phyloP scores from a whole-genome alignment of 129 eudicot species.

The Saussurea involucrata region DNA sequence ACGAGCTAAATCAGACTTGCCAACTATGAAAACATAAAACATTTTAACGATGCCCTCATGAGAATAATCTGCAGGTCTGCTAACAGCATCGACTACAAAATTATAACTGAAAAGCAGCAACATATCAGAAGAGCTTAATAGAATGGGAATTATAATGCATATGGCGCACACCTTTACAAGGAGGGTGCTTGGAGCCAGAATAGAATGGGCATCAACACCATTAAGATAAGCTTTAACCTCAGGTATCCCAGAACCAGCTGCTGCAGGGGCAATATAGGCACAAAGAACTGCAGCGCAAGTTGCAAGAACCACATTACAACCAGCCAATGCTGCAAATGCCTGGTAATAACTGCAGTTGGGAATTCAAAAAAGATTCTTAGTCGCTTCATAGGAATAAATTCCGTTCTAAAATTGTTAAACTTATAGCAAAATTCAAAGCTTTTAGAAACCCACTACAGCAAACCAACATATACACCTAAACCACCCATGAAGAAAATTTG shows the following conservation, averaged over 20 bases:
- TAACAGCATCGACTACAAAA: background rate
- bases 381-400: slow-evolving; percentile 17
- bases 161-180: slow-evolving; percentile 73
- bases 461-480: background rate
- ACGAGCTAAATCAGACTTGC: background rate
- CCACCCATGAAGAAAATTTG: background rate
- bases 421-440: background rate
- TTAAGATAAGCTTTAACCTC: slow-evolving; percentile 98
- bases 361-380: slow-evolving; percentile 16
- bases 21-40: background rate
- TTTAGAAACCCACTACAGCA: background rate
- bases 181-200: slow-evolving; percentile 95
- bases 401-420: background rate
- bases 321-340: slow-evolving; percentile 88
- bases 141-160: background rate
- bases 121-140: background rate
- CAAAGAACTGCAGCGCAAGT: slow-evolving; percentile 80
- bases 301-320: slow-evolving; percentile 72
- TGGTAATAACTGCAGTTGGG: slow-evolving; percentile 55
- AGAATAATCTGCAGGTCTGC: background rate
- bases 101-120: background rate
- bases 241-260: slow-evolving; percentile 99
- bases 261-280: slow-evolving; percentile 97
- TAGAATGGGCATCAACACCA: slow-evolving; percentile 96
- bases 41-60: background rate